Evolutionary conservation across 164 flowering plant species (phyloP), one percentile per base, ranked within the genome.

Genomic region (Warburgia ugandensis): DNA sequence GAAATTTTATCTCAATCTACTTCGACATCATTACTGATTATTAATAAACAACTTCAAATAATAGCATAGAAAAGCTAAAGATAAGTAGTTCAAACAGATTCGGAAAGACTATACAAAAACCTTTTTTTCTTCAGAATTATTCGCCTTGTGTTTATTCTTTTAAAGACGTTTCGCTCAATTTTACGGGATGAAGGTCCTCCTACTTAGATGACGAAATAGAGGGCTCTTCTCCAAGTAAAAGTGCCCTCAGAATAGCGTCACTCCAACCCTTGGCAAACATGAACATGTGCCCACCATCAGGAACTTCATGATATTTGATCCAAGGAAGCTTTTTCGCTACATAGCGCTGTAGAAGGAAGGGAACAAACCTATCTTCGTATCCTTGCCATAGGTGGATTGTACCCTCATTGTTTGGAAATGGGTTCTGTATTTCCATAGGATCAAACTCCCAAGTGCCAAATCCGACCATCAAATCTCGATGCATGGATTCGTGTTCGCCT

Each of bases 381-480:
- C 94, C 90, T 2, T 85, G 94, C 94, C 94, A 85, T 14, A 85
- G 21, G 54, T 85, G 87, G 41, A 86, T 84, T 2, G 81, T 69
- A 19, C 84, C 82, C 55, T 77, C 78, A 50, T 66, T 72, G 53
- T 67, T 50, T 0, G 82, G 77, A 55, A 80, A 78, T 17, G 81
- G 82, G 55, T 79, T 76, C 48, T 74, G 68, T 20, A 86, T 65
- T 45, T 79, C 76, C 68, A 71, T 41, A 1, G 91, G 95, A 37
- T 65, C 69, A 31, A 80, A 86, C 30, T 77, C 87, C 90, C 88
- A 86, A 1, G 4, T 73, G 27, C 91, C 86, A 52, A 86, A 79
- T 42, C 79, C 91, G 41, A 77, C 51, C 25, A 59, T 79, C 60
- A 76, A 0, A 65, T 86, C 91, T 9, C 80, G 69, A 38, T 69